Conservation (phyloP, 2,329 filamentous ascomycete genomes). For the Periconia sp. region DNA sequence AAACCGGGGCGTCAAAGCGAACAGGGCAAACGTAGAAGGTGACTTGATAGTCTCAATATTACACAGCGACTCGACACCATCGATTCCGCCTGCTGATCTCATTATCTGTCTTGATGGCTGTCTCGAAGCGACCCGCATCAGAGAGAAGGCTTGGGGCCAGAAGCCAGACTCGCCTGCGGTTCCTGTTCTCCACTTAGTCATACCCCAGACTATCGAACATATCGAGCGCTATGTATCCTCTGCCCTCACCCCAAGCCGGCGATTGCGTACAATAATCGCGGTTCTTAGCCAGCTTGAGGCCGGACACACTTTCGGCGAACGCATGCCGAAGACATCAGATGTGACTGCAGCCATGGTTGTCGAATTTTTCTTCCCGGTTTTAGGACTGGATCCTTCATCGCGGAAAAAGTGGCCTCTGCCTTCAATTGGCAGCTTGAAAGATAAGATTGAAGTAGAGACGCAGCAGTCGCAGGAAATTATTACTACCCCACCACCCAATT, state of each 20-base stretch:
- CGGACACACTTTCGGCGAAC: no score
- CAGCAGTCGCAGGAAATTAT: conserved; percentile 28
- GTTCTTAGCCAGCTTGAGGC: conserved; percentile 39
- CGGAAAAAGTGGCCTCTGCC: conserved; percentile 34
- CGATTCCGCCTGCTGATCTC: conserved; percentile 39
- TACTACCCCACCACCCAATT: conserved; percentile 23
- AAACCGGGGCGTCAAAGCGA: conserved; percentile 18
- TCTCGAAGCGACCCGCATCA: conserved; percentile 28
- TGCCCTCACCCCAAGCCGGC: conserved; percentile 21
- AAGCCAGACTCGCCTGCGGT: conserved; percentile 22
- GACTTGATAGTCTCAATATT: conserved; percentile 44
- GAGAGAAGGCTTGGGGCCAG: conserved; percentile 30
- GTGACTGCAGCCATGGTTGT: conserved; percentile 34
- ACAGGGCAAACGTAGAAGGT: conserved; percentile 16
- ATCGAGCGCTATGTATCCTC: conserved; percentile 47
- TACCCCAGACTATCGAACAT: conserved; percentile 52
- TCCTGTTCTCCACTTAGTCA: conserved; percentile 48
- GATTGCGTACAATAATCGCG: conserved; percentile 45
- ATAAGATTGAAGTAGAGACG: conserved; percentile 34
- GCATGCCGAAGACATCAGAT: no score
- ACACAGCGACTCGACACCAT: conserved; percentile 24
- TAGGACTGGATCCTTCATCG: no score
- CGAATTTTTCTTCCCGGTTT: conserved; percentile 25
- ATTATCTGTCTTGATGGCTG: conserved; percentile 50
- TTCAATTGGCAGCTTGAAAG: conserved; percentile 38